Conservation (phyloP, 148 eudicot species). For the Heliamphora exappendiculata region DNA sequence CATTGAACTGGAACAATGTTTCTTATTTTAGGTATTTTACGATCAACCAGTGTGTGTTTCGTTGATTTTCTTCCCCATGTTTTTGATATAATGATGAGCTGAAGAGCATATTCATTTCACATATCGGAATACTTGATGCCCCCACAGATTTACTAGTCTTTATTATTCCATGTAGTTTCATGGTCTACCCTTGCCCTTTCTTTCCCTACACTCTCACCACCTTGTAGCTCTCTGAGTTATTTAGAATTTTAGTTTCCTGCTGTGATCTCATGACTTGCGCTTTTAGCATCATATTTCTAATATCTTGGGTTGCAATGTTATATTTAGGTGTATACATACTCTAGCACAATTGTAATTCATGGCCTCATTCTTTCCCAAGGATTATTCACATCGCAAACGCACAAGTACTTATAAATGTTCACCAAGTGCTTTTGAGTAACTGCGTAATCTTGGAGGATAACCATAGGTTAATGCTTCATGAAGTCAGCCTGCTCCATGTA, state of each 20-base stretch:
- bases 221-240: neutral
- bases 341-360: too few species aligned
- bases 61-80: neutral
- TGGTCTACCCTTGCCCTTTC: neutral
- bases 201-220: neutral
- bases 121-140: neutral
- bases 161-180: neutral
- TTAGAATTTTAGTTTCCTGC: neutral
- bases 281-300: neutral
- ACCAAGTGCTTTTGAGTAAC: neutral
- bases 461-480: neutral
- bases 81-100: neutral
- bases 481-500: neutral
- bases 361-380: neutral
- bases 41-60: neutral
- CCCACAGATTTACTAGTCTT: neutral
- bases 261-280: neutral
- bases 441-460: neutral
- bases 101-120: neutral
- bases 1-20: neutral
- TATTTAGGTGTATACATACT: too few species aligned
- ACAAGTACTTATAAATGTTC: neutral
- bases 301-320: neutral
- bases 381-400: neutral
- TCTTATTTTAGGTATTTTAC: neutral